phyloP scores from a whole-genome alignment of 192 early-diverging fungal genomes.

The Podila epigama region DNA sequence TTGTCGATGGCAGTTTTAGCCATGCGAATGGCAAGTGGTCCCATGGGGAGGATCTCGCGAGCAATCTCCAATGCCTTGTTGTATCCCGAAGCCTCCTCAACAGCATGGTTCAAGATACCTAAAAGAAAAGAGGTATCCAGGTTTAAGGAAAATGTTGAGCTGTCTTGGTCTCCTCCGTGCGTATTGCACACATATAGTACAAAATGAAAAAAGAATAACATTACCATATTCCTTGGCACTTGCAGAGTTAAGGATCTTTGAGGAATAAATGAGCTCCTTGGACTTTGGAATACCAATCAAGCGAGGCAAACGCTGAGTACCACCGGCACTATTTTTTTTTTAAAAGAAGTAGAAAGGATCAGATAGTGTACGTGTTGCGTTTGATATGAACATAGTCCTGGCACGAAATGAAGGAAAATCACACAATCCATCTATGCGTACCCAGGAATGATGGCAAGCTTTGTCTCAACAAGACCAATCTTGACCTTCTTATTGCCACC shows the following conservation, averaged over 20 bases:
- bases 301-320: conserved; percentile 90
- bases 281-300: conserved; percentile 87
- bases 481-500: conserved; percentile 71
- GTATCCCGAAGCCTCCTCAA: conserved; percentile 65
- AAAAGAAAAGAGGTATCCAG: too few relatives aligned
- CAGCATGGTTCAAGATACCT: conserved; percentile 85
- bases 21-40: conserved; percentile 88
- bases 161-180: too few relatives aligned
- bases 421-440: conserved; percentile 20
- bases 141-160: too few relatives aligned
- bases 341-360: not conserved
- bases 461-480: conserved; percentile 92
- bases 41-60: conserved; percentile 75
- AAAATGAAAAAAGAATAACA: not conserved
- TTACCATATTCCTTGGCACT: conserved; percentile 70
- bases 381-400: not conserved
- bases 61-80: conserved; percentile 83
- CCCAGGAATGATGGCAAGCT: conserved; percentile 95
- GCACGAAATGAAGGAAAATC: not conserved
- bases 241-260: conserved; percentile 66
- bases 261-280: conserved; percentile 96
- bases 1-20: conserved; percentile 91
- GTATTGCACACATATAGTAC: too few relatives aligned
- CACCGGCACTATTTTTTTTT: conserved; percentile 75
- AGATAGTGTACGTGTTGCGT: not conserved